Evolutionary conservation across 257 asterid genomes (phyloP).

Genomic region (Euphrasia confusa): DNA sequence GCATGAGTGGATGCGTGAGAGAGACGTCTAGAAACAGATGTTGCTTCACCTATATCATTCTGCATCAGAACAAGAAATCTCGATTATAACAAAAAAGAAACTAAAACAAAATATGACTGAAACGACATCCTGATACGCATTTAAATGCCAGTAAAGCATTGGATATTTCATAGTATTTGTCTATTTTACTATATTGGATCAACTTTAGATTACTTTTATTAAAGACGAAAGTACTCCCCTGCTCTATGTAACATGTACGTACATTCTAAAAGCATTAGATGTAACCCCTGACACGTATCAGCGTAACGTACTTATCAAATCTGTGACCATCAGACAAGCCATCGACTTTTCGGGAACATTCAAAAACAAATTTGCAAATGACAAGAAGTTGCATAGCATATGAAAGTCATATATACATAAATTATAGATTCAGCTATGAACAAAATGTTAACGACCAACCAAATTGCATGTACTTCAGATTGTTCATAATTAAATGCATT

Average conservation of each 20-base stretch:
- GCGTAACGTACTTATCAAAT: not conserved
- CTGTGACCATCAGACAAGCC: not conserved
- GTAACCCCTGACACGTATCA: not conserved
- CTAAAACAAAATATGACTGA: too few species aligned
- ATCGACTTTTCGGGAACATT: not conserved
- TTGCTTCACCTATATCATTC: constrained; percentile 43
- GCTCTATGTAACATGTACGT: constrained; percentile 1
- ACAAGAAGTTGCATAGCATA: not conserved
- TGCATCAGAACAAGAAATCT: constrained; percentile 27
- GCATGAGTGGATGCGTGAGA: constrained; percentile 39
- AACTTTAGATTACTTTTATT: not conserved
- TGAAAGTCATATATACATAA: not conserved
- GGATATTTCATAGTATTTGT: not conserved
- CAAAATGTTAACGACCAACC: not conserved
- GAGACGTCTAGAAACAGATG: constrained; percentile 39
- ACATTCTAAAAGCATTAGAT: not conserved
- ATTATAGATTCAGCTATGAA: not conserved
- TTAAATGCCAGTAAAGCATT: not conserved
- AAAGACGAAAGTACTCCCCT: not conserved
- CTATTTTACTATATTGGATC: not conserved
- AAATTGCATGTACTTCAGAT: not conserved
- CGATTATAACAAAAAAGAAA: not conserved
- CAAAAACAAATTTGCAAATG: not conserved
- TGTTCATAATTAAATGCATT: too few species aligned
- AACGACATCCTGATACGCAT: too few species aligned